These are phyloP conservation scores for Cerioporus squamosus DNA, from an alignment of 1,284 basidiomycete genomes.

Conservation along the genomic window DNA sequence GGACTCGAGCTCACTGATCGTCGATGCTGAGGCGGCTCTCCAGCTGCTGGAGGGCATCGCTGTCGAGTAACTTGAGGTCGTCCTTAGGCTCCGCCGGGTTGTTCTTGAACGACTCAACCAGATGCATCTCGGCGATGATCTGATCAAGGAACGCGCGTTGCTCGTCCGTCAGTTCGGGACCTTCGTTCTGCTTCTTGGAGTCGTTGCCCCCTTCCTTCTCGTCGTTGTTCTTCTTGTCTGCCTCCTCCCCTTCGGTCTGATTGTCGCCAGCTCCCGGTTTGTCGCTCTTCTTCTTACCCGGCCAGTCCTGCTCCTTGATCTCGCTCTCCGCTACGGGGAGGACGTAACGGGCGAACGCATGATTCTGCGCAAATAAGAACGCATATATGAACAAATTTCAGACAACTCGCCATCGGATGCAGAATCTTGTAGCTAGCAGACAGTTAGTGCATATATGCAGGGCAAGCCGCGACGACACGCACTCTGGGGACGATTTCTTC, in stretches of 20 bases:
- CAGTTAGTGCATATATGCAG: not conserved
- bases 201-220: not conserved
- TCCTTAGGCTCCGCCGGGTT: constrained; percentile 17
- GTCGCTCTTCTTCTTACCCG: constrained; percentile 10
- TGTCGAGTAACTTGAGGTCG: constrained; percentile 25
- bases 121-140: constrained; percentile 20
- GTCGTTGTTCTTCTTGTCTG: not conserved
- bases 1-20: constrained; percentile 25
- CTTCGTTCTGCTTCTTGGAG: not conserved
- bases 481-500: constrained; percentile 16
- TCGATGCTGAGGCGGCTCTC: constrained; percentile 26
- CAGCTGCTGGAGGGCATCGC: constrained; percentile 22
- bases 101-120: constrained; percentile 17
- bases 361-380: constrained; percentile 1
- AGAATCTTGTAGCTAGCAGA: not conserved
- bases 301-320: constrained; percentile 17
- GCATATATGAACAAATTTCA: not conserved
- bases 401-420: not conserved
- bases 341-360: constrained; percentile 22
- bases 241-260: not conserved
- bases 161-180: not conserved
- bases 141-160: not conserved
- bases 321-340: constrained; percentile 15
- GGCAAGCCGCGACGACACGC: not conserved
- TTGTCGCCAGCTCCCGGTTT: not conserved